These are phyloP conservation scores for Przewalskia tangutica DNA, from an alignment of 257 asterid species.

Conservation along the genomic window DNA sequence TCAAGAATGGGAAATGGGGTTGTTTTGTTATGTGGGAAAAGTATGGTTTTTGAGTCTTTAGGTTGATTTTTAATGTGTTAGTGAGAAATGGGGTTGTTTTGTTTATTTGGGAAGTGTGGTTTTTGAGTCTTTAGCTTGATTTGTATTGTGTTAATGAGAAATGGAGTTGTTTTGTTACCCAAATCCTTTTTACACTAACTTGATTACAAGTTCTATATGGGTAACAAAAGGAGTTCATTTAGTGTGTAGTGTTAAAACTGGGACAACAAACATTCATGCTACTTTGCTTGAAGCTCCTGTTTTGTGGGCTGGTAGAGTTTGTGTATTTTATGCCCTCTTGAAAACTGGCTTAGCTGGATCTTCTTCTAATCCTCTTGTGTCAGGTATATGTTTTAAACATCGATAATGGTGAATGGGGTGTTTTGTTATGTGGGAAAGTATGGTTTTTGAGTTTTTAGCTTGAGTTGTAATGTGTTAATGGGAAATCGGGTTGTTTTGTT, in stretches of 20 bases:
- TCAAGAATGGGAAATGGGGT: background rate
- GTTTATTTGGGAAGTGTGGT: background rate
- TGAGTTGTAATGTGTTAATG: background rate
- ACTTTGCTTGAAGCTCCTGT: too few species aligned
- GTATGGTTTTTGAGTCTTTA: background rate
- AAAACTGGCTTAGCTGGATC: constrained; percentile 94
- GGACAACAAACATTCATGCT: too few species aligned
- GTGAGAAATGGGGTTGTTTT: background rate
- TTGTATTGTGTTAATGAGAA: background rate
- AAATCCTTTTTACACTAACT: too few species aligned
- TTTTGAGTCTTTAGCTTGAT: background rate
- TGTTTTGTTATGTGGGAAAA: background rate
- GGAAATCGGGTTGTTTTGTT: background rate
- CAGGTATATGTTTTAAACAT: constrained; percentile 21
- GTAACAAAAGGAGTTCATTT: too few species aligned
- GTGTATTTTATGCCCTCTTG: constrained; percentile 59
- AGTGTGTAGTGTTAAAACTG: too few species aligned
- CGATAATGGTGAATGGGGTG: background rate
- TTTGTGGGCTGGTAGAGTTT: background rate
- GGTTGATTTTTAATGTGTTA: background rate
- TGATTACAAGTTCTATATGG: too few species aligned
- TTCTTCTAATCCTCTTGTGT: constrained; percentile 34
- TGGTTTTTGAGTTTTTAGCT: background rate
- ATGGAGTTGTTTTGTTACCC: background rate
- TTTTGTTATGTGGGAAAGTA: background rate